Evolutionary conservation across 768 basidiomycete genomes (phyloP).

Genomic region (Pholiota molesta): DNA sequence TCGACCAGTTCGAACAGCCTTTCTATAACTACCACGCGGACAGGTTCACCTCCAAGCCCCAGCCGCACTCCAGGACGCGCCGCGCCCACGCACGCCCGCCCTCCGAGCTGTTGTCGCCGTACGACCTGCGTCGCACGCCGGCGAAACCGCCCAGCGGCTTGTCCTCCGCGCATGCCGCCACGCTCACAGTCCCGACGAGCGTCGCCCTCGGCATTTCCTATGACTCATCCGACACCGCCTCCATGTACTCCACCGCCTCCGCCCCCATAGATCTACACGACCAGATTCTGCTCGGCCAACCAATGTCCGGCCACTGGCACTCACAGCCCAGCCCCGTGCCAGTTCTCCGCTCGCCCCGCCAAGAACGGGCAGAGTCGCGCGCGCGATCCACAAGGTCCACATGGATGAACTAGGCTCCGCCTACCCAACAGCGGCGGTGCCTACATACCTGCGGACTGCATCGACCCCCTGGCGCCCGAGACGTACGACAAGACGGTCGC

Average conservation of each 20-base stretch:
- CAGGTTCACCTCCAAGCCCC: background rate
- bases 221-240: slow-evolving; percentile 30
- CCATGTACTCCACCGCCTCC: slow-evolving; percentile 40
- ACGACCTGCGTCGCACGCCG: background rate
- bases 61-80: background rate
- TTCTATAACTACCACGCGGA: background rate
- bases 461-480: background rate
- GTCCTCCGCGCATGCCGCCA: background rate
- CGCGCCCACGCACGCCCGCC: background rate
- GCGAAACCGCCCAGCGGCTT: background rate
- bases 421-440: background rate
- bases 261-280: slow-evolving; percentile 28
- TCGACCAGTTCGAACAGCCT: background rate
- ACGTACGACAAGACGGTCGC: slow-evolving; percentile 1
- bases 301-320: background rate
- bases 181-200: background rate
- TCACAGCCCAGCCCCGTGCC: background rate
- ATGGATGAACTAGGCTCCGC: background rate
- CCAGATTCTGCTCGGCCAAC: slow-evolving; percentile 9
- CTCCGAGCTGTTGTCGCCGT: background rate
- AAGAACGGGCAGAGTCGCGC: background rate
- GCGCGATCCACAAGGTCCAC: background rate
- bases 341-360: background rate
- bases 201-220: slow-evolving; percentile 6
- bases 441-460: background rate